Base-by-base conservation (phyloP, 257 asterid genomes). In the Rehmannia glutinosa region DNA sequence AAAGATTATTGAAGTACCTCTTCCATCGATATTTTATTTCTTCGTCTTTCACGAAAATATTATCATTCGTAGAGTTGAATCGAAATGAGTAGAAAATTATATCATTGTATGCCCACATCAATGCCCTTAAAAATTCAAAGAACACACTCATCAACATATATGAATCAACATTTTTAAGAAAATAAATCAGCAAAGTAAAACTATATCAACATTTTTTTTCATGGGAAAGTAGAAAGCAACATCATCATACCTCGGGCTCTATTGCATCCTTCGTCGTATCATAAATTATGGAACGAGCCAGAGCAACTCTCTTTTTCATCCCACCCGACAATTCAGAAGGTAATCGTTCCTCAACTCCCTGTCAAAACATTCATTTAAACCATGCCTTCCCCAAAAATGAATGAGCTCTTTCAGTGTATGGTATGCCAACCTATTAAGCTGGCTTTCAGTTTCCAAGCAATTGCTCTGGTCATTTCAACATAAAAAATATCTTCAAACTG, bases 321-420 rank as follows among this genome's bases (percentile, higher is more conserved):
- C 99, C 99, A 57, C 99, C 99, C 42, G 97, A 94, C 78, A 94
- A 80, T 76, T 94, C 99, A 67, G 99, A 87, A 52, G 99, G 97
- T 73, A 94, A 69, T 8, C 97, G 89, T 64, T 93, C 83, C 78
- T 93, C 97, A 72, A 88, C 97, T 79, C 90, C 97, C 99, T 93
- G 89, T 68, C 0, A 82, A 43, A 71, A 63, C 20, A 52, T 11
- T 70, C 35, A 61, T 55, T 67, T 61, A 52, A 64, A 71, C 64
- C 41, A 42, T 68, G 54, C 47, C 24, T 23, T 28, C 47, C 55
- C 41, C 51, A 27, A n/a, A 45, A 62, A 62, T 47, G 66, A 36
- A 52, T 27, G 46, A 67, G 56, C 68, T 43, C 50, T 71, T 75
- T 30, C 67, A 65, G 50, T 42, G 24, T 27, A 23, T 53, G 41